Conservation (phyloP, 2,329 filamentous ascomycete species). For the Penicillium griseofulvum region DNA sequence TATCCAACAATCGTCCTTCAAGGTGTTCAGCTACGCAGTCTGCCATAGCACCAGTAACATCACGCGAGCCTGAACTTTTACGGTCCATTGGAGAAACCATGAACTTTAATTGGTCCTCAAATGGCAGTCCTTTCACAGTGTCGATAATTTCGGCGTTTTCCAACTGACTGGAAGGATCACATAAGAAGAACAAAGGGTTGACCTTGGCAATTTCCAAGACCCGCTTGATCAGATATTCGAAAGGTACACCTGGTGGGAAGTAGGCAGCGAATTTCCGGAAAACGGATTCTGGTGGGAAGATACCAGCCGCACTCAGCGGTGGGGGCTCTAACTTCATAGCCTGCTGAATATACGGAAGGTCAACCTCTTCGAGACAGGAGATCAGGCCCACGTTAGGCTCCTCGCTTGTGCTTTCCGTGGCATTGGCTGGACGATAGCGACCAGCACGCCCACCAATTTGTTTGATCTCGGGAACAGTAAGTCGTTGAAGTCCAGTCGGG, state of each 20-base stretch:
- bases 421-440: conserved; percentile 68
- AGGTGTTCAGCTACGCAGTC: conserved; percentile 65
- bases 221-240: conserved; percentile 76
- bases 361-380: conserved; percentile 70
- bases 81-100: conserved; percentile 66
- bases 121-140: conserved; percentile 61
- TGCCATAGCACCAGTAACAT: conserved; percentile 64
- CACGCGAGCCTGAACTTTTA: conserved; percentile 43
- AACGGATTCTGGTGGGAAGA: conserved; percentile 68
- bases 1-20: conserved; percentile 67
- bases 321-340: conserved; percentile 64
- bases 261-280: conserved; percentile 76
- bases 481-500: conserved; percentile 54
- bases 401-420: conserved; percentile 16
- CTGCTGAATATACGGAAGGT: conserved; percentile 61
- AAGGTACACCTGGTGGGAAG: conserved; percentile 76
- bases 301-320: conserved; percentile 67
- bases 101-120: conserved; percentile 73
- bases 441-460: conserved; percentile 94
- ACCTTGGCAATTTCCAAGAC: conserved; percentile 67
- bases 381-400: conserved; percentile 63
- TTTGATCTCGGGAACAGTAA: conserved; percentile 78
- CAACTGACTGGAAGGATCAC: conserved; percentile 61
- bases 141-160: conserved; percentile 73
- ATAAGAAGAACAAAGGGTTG: conserved; percentile 68